A percentile compares a stretch with the other conserved stretches of the same genome.
These are phyloP conservation scores for Byssothecium circinans DNA, from an alignment of 2,329 filamentous ascomycete species.

Conservation along the genomic window DNA sequence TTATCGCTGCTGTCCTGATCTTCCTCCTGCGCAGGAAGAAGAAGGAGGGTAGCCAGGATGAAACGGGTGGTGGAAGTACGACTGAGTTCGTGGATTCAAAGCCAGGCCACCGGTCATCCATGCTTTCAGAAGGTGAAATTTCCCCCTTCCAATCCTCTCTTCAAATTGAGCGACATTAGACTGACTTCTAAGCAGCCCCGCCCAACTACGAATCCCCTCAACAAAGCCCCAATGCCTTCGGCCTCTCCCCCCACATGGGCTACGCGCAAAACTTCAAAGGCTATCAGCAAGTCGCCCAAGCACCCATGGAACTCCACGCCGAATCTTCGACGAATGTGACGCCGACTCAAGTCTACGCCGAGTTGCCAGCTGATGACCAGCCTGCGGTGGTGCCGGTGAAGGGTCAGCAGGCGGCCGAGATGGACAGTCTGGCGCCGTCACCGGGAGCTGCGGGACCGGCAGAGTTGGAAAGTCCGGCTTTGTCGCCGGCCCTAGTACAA, in stretches of 20 bases:
- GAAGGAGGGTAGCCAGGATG: constrained; percentile 14
- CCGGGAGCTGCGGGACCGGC: too few species aligned
- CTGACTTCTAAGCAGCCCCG: constrained; percentile 23
- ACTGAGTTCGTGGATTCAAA: constrained; percentile 9
- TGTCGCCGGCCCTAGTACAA: too few species aligned
- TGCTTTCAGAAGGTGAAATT: constrained; percentile 16
- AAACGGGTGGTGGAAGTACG: constrained; percentile 4
- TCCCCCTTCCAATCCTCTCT: background rate
- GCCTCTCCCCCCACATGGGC: constrained; percentile 12
- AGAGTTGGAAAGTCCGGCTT: too few species aligned
- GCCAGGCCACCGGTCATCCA: constrained; percentile 8
- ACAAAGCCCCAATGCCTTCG: constrained; percentile 14
- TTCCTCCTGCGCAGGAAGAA: constrained; percentile 26
- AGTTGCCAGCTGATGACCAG: too few species aligned
- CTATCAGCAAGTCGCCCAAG: constrained; percentile 10
- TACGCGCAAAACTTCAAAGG: constrained; percentile 18
- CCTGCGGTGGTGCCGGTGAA: too few species aligned
- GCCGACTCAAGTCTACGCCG: too few species aligned
- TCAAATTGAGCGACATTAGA: background rate
- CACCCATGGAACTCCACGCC: constrained; percentile 22
- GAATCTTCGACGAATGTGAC: background rate
- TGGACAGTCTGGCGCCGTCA: too few species aligned
- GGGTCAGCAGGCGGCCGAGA: too few species aligned
- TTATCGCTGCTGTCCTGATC: constrained; percentile 29
- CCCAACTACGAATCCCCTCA: constrained; percentile 27